Evolutionary conservation across 495 filamentous ascomycete genomes (phyloP), one percentile per base, ranked within the genome.

Genomic region (Penicillium canariense): DNA sequence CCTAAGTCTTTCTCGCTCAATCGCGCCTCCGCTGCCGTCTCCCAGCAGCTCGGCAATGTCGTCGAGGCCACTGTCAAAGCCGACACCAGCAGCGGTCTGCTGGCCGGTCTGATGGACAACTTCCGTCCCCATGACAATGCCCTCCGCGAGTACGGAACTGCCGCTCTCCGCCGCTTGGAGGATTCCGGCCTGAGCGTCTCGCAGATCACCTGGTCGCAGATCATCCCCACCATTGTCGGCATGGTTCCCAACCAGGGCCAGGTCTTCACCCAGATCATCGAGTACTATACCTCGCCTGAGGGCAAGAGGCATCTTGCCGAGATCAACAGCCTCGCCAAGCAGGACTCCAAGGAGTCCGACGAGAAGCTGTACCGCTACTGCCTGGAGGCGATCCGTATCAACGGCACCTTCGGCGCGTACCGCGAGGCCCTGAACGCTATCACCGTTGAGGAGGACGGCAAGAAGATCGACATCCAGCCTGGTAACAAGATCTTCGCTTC

Each of bases 211-310:
- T 93, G 86, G 83, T 77, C 77, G 7, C 86, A 90, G 59, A 81
- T 94, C 43, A 60, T 88, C 43, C 84, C 85, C 3, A 77, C 80
- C 15, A 79, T 82, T 8, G 77, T 78, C 18, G 78, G 79, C 3
- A 77, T 84, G 57, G 81, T 89, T 2, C 82, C 89, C 2, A 90
- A 82, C 60, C 87, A 93, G 60, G 83, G 79, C 4, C 85, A 89
- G 64, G 75, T 86, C 56, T 87, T 94, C 59, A 84, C 88, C 8
- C 86, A 90, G 69, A 79, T 89, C 10, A 78, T 93, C 10, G 89
- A 95, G 63, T 92, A 84, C 75, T 95, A 90, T 73, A 74, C 91
- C 25, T 79, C 78, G 0, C 67, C 71, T 26, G 73, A 79, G 12
- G 82, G 83, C 52, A 72, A 77, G 34, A 44, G 69, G 22, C 76